phyloP scores from a whole-genome alignment of 2,329 filamentous ascomycete genomes.

The Aspergillus pseudoviridinutans region DNA sequence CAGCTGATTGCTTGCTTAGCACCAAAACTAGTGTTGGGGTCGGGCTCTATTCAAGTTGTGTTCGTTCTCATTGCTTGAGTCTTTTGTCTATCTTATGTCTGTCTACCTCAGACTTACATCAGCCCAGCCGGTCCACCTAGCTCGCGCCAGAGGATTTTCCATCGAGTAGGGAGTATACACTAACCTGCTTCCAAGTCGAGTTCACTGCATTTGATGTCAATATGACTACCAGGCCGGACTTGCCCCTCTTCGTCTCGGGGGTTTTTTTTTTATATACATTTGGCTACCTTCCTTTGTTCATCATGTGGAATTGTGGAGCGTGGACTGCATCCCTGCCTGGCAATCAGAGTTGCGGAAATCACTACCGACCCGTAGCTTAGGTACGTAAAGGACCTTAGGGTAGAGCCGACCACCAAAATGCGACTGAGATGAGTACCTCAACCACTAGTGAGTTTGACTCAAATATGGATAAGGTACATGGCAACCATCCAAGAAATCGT shows the following conservation, averaged over 20 bases:
- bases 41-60: not conserved
- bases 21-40: not conserved
- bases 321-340: not conserved
- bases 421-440: not conserved
- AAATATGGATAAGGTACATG: not conserved
- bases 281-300: not conserved
- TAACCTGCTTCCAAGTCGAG: not conserved
- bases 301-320: not conserved
- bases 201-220: not conserved
- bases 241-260: not conserved
- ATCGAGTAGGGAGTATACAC: too few species aligned
- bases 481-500: not conserved
- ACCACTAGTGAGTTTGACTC: not conserved
- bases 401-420: not conserved
- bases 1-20: not conserved
- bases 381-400: too few species aligned
- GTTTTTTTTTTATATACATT: too few species aligned
- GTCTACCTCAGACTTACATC: not conserved
- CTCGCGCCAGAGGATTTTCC: too few species aligned
- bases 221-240: not conserved
- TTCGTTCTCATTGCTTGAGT: not conserved
- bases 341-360: not conserved
- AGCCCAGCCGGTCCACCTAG: not conserved
- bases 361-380: not conserved
- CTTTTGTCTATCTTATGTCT: not conserved